Conservation (phyloP, 371 early-diverging fungal genomes). For the Enterocytospora artemiae region DNA sequence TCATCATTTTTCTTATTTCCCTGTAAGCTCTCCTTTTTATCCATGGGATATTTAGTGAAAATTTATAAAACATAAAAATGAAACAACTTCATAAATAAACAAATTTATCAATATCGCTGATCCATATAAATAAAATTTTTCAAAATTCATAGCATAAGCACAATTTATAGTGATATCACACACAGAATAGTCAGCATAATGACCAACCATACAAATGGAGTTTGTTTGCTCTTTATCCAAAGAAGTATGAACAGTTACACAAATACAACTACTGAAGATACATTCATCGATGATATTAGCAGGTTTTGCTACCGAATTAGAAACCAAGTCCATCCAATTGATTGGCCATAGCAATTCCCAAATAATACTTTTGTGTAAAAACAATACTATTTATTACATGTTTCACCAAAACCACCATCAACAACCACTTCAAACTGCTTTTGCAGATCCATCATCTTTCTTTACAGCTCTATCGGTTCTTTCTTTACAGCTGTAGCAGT, state of each 20-base stretch:
- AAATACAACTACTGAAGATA: no score
- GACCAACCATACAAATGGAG: no score
- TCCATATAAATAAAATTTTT: no score
- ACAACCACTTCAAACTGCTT: neutral
- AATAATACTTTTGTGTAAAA: neutral
- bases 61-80: neutral
- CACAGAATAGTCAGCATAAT: no score
- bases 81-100: neutral
- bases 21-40: no score
- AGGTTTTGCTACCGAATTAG: neutral
- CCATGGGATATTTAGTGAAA: neutral
- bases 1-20: no score
- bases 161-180: no score
- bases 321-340: neutral
- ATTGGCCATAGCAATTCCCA: neutral
- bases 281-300: no score
- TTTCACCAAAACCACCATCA: neutral
- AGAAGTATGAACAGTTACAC: no score
- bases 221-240: no score
- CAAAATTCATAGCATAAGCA: no score
- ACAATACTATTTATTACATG: neutral
- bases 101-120: no score
- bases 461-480: constrained; percentile 24
- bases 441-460: neutral
- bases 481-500: constrained; percentile 45